phyloP scores from a whole-genome alignment of 2,329 filamentous ascomycete species.

The Pseudocercospora eumusae region DNA sequence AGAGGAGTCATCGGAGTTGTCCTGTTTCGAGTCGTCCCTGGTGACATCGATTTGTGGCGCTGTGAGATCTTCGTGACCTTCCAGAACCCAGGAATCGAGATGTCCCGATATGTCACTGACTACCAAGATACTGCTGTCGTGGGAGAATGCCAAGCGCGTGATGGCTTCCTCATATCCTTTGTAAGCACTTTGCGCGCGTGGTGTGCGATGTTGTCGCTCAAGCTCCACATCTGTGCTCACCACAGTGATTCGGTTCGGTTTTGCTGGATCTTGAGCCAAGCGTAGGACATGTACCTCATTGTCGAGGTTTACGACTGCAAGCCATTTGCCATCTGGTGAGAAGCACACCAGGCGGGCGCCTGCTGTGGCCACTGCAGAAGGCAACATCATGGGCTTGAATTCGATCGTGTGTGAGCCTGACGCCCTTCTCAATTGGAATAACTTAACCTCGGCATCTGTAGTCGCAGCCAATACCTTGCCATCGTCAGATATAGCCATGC shows the following conservation, averaged over 20 bases:
- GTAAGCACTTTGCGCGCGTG: conserved; percentile 42
- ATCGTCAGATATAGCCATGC: conserved; percentile 70
- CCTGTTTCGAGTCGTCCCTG: conserved; percentile 33
- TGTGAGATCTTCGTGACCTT: conserved; percentile 56
- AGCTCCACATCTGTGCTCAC: conserved; percentile 44
- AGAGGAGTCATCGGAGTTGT: conserved; percentile 32
- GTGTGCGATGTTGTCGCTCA: conserved; percentile 37
- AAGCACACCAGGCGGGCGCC: conserved; percentile 72
- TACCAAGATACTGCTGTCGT: conserved; percentile 76
- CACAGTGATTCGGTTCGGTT: conserved; percentile 42
- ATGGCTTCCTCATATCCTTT: conserved; percentile 78
- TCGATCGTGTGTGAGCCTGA: conserved; percentile 50
- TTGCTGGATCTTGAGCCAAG: conserved; percentile 47
- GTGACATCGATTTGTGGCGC: conserved; percentile 45
- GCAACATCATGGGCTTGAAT: conserved; percentile 69
- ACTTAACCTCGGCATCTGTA: conserved; percentile 39
- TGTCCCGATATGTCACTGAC: conserved; percentile 80
- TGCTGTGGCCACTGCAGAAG: conserved; percentile 55
- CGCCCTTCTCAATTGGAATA: conserved; percentile 36
- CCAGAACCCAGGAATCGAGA: conserved; percentile 81
- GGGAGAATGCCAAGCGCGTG: conserved; percentile 73
- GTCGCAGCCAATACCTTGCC: conserved; percentile 72
- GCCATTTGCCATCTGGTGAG: conserved; percentile 70
- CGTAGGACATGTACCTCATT: conserved; percentile 52
- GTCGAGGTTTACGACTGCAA: conserved; percentile 57